phyloP scores from a whole-genome alignment of 2,329 filamentous ascomycete genomes.

The Oidium heveae region DNA sequence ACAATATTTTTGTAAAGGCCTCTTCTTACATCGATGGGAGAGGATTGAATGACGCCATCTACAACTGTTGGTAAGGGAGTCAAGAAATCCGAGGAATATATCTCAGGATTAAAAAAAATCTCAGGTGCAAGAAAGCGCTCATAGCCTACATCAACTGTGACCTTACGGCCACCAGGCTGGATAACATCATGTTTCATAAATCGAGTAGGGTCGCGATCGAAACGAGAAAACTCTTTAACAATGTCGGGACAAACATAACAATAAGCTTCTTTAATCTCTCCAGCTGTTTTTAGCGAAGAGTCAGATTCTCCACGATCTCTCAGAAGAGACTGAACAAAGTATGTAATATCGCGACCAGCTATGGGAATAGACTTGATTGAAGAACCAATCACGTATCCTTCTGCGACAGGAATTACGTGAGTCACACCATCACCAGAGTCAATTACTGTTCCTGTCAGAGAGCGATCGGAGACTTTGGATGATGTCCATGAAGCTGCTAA shows the following conservation, averaged over 20 bases:
- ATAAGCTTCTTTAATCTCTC: conserved; percentile 96
- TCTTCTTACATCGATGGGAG: conserved; percentile 87
- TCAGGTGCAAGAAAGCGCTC: conserved; percentile 94
- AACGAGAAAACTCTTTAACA: conserved; percentile 90
- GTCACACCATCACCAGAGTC: conserved; percentile 98
- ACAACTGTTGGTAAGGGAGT: conserved; percentile 87
- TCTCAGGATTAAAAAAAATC: conserved; percentile 99
- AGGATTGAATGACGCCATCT: conserved; percentile 89
- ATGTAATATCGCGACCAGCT: conserved; percentile 91
- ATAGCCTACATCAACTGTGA: conserved; percentile 81
- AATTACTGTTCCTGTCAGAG: conserved; percentile 89
- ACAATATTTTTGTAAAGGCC: conserved; percentile 99
- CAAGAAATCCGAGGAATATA: conserved; percentile 95
- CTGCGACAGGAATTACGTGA: conserved; percentile 93
- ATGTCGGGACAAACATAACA: conserved; percentile 98
- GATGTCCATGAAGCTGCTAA: conserved; percentile 96
- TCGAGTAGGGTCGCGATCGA: conserved; percentile 74
- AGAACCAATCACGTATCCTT: conserved; percentile 96
- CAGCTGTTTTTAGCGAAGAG: conserved; percentile 87
- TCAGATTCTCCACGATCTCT: conserved; percentile 92
- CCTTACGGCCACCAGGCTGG: conserved; percentile 62
- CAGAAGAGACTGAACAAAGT: conserved; percentile 90
- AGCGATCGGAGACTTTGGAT: conserved; percentile 89
- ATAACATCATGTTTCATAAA: conserved; percentile 78
- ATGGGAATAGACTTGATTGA: conserved; percentile 99